Evolutionary conservation across 202 grass and related monocot species (phyloP).

Genomic region (Elaeis oleifera): DNA sequence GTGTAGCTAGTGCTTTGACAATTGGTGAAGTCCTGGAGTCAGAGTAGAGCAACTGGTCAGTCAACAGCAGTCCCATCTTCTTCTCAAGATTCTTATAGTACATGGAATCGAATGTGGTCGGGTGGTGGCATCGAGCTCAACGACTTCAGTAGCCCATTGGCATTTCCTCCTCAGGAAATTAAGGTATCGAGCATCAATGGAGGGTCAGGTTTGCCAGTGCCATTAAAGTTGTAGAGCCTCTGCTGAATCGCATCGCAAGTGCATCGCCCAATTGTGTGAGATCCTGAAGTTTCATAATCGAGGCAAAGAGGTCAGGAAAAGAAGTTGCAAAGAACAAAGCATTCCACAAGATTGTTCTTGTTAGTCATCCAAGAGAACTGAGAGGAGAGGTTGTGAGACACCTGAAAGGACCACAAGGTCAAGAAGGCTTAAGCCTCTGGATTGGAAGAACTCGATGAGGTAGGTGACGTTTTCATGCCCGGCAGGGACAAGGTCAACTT

Average conservation of each 20-base stretch:
- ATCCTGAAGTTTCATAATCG: constrained; percentile 16
- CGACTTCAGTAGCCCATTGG: constrained; percentile 22
- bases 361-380: too few relatives aligned
- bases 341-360: too few relatives aligned
- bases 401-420: constrained; percentile 78
- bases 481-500: constrained; percentile 49
- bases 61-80: constrained; percentile 52
- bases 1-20: constrained; percentile 25
- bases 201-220: background rate
- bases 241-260: constrained; percentile 43
- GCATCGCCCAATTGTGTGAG: constrained; percentile 58
- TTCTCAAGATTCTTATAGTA: constrained; percentile 62
- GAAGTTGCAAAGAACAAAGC: too few relatives aligned
- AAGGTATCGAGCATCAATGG: constrained; percentile 24
- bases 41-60: constrained; percentile 44
- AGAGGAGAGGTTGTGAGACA: background rate
- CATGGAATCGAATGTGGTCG: constrained; percentile 49
- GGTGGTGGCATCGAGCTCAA: constrained; percentile 65
- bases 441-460: constrained; percentile 60
- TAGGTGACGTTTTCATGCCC: constrained; percentile 50
- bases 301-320: too few relatives aligned
- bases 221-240: constrained; percentile 30
- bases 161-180: constrained; percentile 66
- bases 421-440: constrained; percentile 37
- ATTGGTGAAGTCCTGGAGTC: constrained; percentile 48